These are phyloP conservation scores for Pleurotus eryngii DNA, from an alignment of 768 basidiomycete species.

Conservation along the genomic window DNA sequence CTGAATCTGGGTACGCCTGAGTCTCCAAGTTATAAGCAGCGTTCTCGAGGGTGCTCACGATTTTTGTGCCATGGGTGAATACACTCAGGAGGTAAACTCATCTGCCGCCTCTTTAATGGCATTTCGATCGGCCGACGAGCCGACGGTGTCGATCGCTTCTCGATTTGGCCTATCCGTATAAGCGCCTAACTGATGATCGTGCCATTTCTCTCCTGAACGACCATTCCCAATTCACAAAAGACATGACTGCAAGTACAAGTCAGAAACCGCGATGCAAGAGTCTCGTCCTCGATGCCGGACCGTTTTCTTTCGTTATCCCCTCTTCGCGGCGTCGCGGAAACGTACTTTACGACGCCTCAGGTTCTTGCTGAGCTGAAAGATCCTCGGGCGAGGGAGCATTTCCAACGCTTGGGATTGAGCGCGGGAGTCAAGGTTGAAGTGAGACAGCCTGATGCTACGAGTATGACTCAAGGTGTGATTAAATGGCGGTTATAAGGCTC, in stretches of 20 bases:
- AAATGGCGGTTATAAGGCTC: conserved; percentile 14
- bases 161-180: background rate
- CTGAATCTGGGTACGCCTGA: conserved; percentile 57
- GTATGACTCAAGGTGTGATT: conserved; percentile 58
- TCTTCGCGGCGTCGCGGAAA: conserved; percentile 82
- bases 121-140: background rate
- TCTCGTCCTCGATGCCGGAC: conserved; percentile 92
- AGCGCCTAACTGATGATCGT: background rate
- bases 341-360: conserved; percentile 85
- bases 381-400: conserved; percentile 81
- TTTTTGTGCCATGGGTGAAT: conserved; percentile 38
- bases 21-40: background rate
- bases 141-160: background rate
- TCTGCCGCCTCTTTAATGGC: background rate
- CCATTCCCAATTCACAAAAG: conserved; percentile 13
- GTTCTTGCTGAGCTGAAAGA: conserved; percentile 91
- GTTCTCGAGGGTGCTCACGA: conserved; percentile 28
- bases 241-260: background rate
- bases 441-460: conserved; percentile 63
- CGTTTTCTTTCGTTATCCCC: conserved; percentile 89
- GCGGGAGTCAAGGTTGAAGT: conserved; percentile 76
- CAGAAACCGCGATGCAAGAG: conserved; percentile 57
- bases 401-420: conserved; percentile 71
- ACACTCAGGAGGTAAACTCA: background rate
- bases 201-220: background rate